These are phyloP conservation scores for Alternaria hordeiaustralica DNA, from an alignment of 2,329 filamentous ascomycete species.

Conservation along the genomic window DNA sequence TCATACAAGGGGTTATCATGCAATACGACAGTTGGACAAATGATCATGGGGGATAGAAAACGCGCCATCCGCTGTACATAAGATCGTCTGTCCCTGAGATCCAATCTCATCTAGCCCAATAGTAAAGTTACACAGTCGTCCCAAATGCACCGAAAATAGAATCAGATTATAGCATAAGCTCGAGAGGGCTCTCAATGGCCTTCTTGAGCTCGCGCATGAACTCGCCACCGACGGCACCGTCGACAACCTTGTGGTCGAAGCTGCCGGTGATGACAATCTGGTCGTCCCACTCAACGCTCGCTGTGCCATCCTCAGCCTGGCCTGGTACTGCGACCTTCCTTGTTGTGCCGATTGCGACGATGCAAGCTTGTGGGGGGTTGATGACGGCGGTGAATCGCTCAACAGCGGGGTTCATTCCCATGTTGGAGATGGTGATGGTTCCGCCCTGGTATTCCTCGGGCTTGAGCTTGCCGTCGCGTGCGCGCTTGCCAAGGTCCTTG, in stretches of 20 bases:
- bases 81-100: slow-evolving; percentile 21
- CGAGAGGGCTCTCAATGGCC: slow-evolving; percentile 94
- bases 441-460: slow-evolving; percentile 99
- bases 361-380: slow-evolving; percentile 96
- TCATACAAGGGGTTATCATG: slow-evolving; percentile 22
- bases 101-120: slow-evolving; percentile 19
- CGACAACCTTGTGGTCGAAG: slow-evolving; percentile 99
- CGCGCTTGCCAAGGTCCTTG: slow-evolving; percentile 97
- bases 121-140: slow-evolving; percentile 32
- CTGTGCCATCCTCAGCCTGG: slow-evolving; percentile 80
- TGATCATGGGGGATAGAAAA: slow-evolving; percentile 19
- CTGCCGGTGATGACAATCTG: slow-evolving; percentile 93
- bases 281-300: slow-evolving; percentile 85
- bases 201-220: slow-evolving; percentile 98
- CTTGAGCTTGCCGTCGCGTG: slow-evolving; percentile 97
- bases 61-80: slow-evolving; percentile 43
- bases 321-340: slow-evolving; percentile 92
- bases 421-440: slow-evolving; percentile 99
- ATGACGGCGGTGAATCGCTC: slow-evolving; percentile 98
- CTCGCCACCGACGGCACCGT: slow-evolving; percentile 94
- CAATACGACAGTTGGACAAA: slow-evolving; percentile 13
- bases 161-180: slow-evolving; percentile 77
- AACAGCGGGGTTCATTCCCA: slow-evolving; percentile 98
- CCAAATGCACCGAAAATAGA: slow-evolving; percentile 17
- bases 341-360: slow-evolving; percentile 92